A percentile compares a stretch with the other conserved stretches of the same genome.
Conservation (phyloP, 202 grass and related monocot genomes). For the Schoenoplectus tabernaemontani region DNA sequence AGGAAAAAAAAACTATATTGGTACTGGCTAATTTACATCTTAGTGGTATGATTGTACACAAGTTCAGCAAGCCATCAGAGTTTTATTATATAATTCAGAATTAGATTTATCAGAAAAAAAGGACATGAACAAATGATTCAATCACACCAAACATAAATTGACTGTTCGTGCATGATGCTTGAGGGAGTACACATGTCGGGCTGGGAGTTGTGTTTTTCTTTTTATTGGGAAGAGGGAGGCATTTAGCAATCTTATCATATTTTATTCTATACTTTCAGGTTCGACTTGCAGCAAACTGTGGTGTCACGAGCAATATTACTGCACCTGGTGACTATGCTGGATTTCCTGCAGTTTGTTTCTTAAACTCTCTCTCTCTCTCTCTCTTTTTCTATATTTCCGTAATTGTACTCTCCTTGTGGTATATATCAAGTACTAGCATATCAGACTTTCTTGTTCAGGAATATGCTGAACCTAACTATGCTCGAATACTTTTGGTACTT, state of each 20-base stretch:
- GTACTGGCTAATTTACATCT: neutral
- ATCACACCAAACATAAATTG: neutral
- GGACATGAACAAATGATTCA: neutral
- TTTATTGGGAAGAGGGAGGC: neutral
- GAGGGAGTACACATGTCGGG: neutral
- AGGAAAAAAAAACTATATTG: no score
- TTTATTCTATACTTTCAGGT: slow-evolving; percentile 35
- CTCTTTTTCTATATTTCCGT: neutral
- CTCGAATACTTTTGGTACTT: neutral
- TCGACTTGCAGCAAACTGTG: slow-evolving; percentile 78
- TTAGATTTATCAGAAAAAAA: neutral
- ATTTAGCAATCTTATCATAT: neutral
- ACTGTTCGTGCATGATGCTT: neutral
- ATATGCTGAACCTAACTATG: neutral
- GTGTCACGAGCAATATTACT: slow-evolving; percentile 60
- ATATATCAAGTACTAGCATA: slow-evolving; percentile 1
- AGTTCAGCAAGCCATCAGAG: neutral
- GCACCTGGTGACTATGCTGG: slow-evolving; percentile 72
- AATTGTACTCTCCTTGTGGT: neutral
- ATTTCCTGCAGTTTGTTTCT: slow-evolving; percentile 62
- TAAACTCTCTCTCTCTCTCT: no score
- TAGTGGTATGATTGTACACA: neutral
- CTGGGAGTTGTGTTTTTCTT: no score
- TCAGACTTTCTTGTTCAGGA: neutral
- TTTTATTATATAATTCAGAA: neutral